phyloP scores from a whole-genome alignment of 176 grass and related monocot genomes.

The Cymbopogon citratus region DNA sequence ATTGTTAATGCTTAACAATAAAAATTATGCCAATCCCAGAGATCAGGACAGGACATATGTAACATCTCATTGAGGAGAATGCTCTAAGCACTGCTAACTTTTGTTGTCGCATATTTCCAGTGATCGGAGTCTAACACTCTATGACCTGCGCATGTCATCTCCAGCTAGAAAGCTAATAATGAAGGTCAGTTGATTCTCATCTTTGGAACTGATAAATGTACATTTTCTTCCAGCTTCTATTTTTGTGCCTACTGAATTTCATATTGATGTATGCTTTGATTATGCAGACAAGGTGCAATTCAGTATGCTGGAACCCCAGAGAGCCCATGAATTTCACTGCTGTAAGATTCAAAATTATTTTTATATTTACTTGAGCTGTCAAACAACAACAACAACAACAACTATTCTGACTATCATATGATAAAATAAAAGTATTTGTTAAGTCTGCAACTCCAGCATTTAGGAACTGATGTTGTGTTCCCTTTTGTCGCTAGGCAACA shows the following conservation, averaged over 20 bases:
- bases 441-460: too few relatives aligned
- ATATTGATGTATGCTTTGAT: slow-evolving; percentile 20
- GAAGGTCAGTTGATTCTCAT: slow-evolving; percentile 50
- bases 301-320: slow-evolving; percentile 92
- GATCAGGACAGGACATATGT: not conserved
- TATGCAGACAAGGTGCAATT: slow-evolving; percentile 86
- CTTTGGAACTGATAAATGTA: not conserved
- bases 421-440: too few relatives aligned
- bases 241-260: not conserved
- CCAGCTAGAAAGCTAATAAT: slow-evolving; percentile 87
- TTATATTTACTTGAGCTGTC: too few relatives aligned
- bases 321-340: slow-evolving; percentile 98
- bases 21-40: not conserved
- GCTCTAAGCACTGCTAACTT: not conserved
- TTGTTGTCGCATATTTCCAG: slow-evolving; percentile 39
- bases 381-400: too few relatives aligned
- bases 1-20: not conserved
- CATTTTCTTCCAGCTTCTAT: not conserved
- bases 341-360: slow-evolving; percentile 44
- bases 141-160: slow-evolving; percentile 90
- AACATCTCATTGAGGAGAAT: slow-evolving; percentile 6
- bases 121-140: slow-evolving; percentile 85
- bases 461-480: too few relatives aligned
- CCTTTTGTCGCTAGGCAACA: too few relatives aligned
- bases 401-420: too few relatives aligned